Percentiles rank a stretch among this genome's conserved stretches.
phyloP scores from a whole-genome alignment of 805 yeast genomes.

The Wickerhamia fluorescens region DNA sequence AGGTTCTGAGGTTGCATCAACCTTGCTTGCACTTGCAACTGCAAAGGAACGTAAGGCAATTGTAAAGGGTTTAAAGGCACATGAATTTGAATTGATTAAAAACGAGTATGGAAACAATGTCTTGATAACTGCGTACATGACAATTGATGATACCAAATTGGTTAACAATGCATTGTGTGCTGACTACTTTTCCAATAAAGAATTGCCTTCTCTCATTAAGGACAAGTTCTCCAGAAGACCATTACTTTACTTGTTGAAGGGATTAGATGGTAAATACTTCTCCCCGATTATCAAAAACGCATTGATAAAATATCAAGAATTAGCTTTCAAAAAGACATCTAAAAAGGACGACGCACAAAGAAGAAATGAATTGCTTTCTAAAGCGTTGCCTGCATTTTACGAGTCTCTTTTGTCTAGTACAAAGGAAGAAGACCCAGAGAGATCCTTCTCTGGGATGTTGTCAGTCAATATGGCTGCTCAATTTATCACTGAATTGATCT shows the following conservation, averaged over 20 bases:
- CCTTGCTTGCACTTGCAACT: slow-evolving; percentile 69
- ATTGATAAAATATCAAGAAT: slow-evolving; percentile 50
- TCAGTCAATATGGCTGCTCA: slow-evolving; percentile 78
- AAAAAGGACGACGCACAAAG: slow-evolving; percentile 80
- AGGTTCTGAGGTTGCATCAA: slow-evolving; percentile 87
- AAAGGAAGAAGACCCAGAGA: slow-evolving; percentile 23
- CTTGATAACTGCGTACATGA: slow-evolving; percentile 67
- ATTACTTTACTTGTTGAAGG: slow-evolving; percentile 69
- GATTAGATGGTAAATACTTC: slow-evolving; percentile 76
- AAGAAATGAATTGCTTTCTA: slow-evolving; percentile 58
- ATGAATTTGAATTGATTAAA: slow-evolving; percentile 65
- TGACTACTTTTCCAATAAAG: slow-evolving; percentile 44
- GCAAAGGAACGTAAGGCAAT: slow-evolving; percentile 89
- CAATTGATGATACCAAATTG: slow-evolving; percentile 90
- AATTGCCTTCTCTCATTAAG: slow-evolving; percentile 47
- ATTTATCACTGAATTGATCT: slow-evolving; percentile 66
- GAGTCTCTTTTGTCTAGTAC: slow-evolving; percentile 36
- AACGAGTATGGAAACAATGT: slow-evolving; percentile 87
- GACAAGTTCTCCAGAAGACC: slow-evolving; percentile 87
- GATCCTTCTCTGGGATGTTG: slow-evolving; percentile 44
- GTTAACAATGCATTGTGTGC: slow-evolving; percentile 63
- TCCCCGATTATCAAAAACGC: slow-evolving; percentile 60
- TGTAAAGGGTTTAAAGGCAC: slow-evolving; percentile 65
- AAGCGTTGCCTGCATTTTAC: slow-evolving; percentile 61
- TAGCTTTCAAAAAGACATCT: slow-evolving; percentile 56